Percentiles rank a stretch among this genome's conserved stretches.
Evolutionary conservation across 2,329 filamentous ascomycete species (phyloP).

Genomic region (Alternaria viburni): DNA sequence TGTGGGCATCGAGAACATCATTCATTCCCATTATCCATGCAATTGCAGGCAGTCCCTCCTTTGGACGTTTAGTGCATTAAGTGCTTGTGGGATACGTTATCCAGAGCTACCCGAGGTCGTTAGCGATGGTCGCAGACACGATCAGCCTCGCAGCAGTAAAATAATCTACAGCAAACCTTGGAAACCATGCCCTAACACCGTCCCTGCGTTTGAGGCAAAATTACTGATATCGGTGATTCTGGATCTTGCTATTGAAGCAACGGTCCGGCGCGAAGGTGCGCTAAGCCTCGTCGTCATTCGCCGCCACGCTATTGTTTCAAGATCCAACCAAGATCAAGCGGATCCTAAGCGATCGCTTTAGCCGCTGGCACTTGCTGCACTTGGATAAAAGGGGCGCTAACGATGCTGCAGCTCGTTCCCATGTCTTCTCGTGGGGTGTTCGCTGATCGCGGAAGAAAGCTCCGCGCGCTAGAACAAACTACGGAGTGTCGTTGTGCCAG

Average conservation of each 20-base stretch:
- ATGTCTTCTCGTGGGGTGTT: neutral
- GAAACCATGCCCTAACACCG: neutral
- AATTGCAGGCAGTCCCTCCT: neutral
- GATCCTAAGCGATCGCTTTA: slow-evolving; percentile 9
- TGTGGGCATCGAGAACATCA: neutral
- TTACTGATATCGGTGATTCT: neutral
- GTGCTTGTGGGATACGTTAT: neutral
- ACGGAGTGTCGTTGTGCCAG: neutral
- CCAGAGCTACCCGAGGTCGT: neutral
- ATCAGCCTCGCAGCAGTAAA: neutral
- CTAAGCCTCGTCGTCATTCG: slow-evolving; percentile 1
- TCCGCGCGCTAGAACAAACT: neutral
- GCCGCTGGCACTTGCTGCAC: slow-evolving; percentile 2
- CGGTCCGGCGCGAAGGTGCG: slow-evolving; percentile 8
- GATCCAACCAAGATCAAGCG: slow-evolving; percentile 5
- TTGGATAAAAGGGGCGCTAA: slow-evolving; percentile 1
- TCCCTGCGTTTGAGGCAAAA: neutral
- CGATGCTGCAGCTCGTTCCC: neutral
- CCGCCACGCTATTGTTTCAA: slow-evolving; percentile 9
- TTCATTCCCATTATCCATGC: neutral
- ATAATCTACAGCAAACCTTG: neutral
- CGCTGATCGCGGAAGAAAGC: neutral
- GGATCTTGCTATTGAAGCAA: neutral
- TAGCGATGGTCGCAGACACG: neutral
- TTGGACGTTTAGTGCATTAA: neutral